These are phyloP conservation scores for Claviceps monticola DNA, from an alignment of 2,329 filamentous ascomycete genomes.

Conservation along the genomic window DNA sequence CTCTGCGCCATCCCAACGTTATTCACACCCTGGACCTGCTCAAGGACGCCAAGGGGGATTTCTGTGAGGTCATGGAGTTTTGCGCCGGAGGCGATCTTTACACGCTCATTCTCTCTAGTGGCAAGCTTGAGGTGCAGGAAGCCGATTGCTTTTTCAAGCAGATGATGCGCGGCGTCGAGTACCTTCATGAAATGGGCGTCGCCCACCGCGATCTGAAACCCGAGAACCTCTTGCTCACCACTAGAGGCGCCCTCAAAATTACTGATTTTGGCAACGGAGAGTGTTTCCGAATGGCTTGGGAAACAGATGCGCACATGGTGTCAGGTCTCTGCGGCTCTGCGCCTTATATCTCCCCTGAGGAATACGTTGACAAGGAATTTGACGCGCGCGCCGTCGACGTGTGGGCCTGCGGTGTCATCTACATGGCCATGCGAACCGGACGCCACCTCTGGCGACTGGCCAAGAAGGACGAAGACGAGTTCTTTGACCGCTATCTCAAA, in stretches of 20 bases:
- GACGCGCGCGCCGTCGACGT: constrained; percentile 95
- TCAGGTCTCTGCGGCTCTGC: constrained; percentile 91
- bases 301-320: constrained; percentile 96
- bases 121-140: constrained; percentile 82
- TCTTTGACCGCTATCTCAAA: constrained; percentile 87
- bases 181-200: constrained; percentile 98
- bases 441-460: constrained; percentile 94
- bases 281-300: constrained; percentile 99
- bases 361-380: constrained; percentile 91
- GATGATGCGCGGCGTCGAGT: constrained; percentile 96
- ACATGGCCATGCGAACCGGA: constrained; percentile 98
- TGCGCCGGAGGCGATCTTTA: constrained; percentile 94
- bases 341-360: constrained; percentile 93
- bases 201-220: constrained; percentile 94
- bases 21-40: constrained; percentile 94
- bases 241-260: constrained; percentile 86
- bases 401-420: constrained; percentile 97
- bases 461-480: constrained; percentile 93
- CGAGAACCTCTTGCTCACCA: constrained; percentile 88
- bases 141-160: constrained; percentile 99
- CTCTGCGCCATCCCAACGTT: constrained; percentile 89
- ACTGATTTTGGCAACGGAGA: constrained; percentile 98
- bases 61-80: constrained; percentile 99
- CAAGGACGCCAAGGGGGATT: constrained; percentile 92
- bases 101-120: constrained; percentile 78